These are phyloP conservation scores for Mycena floridula DNA, from an alignment of 768 basidiomycete genomes.

Conservation along the genomic window DNA sequence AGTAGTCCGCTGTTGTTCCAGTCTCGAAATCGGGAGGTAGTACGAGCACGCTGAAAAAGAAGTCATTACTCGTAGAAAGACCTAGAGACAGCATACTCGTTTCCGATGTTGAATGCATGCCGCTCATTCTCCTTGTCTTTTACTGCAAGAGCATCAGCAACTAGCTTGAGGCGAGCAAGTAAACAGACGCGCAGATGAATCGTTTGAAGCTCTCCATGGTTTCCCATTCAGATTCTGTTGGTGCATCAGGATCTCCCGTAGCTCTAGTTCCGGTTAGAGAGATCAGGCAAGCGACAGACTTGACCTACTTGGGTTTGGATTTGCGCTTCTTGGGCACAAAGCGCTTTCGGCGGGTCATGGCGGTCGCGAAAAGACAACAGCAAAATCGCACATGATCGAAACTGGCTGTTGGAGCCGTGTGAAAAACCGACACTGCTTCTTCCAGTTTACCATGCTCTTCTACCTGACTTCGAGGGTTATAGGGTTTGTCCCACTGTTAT, in stretches of 20 bases:
- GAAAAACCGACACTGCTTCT: too few species aligned
- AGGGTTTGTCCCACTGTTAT: slow-evolving; percentile 25
- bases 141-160: slow-evolving; percentile 11
- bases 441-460: slow-evolving; percentile 35
- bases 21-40: slow-evolving; percentile 27
- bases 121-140: slow-evolving; percentile 24
- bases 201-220: slow-evolving; percentile 11
- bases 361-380: slow-evolving; percentile 5
- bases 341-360: slow-evolving; percentile 4
- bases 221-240: slow-evolving; percentile 11
- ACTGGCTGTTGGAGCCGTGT: too few species aligned
- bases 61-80: background rate
- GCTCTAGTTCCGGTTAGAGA: too few species aligned
- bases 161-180: background rate
- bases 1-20: slow-evolving; percentile 29
- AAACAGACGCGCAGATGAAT: slow-evolving; percentile 11
- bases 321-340: slow-evolving; percentile 4
- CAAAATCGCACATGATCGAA: background rate
- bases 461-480: slow-evolving; percentile 42
- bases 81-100: slow-evolving; percentile 23
- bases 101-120: slow-evolving; percentile 21
- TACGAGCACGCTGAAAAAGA: slow-evolving; percentile 31
- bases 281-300: too few species aligned
- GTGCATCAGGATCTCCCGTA: slow-evolving; percentile 7
- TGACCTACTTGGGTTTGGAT: background rate